A percentile compares a stretch with the other conserved stretches of the same genome.
phyloP scores from a whole-genome alignment of 2,329 filamentous ascomycete species.

The Byssothecium circinans region DNA sequence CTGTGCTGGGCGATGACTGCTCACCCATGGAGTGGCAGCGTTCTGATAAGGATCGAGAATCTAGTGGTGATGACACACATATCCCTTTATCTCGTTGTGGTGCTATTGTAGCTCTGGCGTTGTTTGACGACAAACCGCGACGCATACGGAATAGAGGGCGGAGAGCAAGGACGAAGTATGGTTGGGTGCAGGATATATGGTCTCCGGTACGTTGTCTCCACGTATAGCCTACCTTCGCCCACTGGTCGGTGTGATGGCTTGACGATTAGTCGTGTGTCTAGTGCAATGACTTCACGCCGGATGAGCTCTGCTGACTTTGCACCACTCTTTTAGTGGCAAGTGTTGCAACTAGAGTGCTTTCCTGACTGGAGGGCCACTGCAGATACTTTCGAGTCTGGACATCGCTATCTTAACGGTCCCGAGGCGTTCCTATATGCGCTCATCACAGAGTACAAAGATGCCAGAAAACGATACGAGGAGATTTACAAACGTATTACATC shows the following conservation, averaged over 20 bases:
- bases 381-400: constrained; percentile 58
- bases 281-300: too few relatives aligned
- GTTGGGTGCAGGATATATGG: constrained; percentile 61
- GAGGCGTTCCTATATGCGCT: constrained; percentile 64
- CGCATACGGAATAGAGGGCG: constrained; percentile 55
- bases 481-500: constrained; percentile 61
- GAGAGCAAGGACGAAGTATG: constrained; percentile 52
- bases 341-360: constrained; percentile 9
- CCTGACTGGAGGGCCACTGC: constrained; percentile 45
- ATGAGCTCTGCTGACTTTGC: constrained; percentile 3
- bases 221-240: too few relatives aligned
- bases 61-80: constrained; percentile 48
- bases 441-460: constrained; percentile 62
- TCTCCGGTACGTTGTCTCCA: constrained; percentile 40
- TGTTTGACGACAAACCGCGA: constrained; percentile 56
- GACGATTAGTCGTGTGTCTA: too few relatives aligned
- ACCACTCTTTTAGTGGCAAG: background rate
- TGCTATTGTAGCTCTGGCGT: constrained; percentile 60
- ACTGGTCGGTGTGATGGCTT: too few relatives aligned
- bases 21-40: constrained; percentile 63
- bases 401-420: constrained; percentile 62
- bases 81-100: constrained; percentile 63
- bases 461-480: constrained; percentile 59
- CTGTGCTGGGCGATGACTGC: constrained; percentile 59
- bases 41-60: constrained; percentile 51